Base-by-base conservation (phyloP, 495 filamentous ascomycete genomes). In the Penicillium paxilli region DNA sequence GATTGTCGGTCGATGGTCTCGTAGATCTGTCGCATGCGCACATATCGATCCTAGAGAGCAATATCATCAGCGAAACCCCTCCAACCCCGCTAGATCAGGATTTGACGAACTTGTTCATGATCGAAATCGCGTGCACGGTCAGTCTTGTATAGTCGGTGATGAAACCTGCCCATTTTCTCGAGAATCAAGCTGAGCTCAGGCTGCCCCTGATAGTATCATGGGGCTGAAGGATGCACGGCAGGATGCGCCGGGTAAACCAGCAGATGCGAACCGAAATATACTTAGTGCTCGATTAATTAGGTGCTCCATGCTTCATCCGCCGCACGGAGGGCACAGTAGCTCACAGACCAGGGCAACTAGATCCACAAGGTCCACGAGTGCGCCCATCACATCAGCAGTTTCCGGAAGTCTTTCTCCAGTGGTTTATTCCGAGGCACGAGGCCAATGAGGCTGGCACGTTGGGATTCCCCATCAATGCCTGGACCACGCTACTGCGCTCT, bases 91-190 rank as follows among this genome's bases (percentile, higher is more conserved):
- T 21, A 16, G 4, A 38, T 38, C 16, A 38, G 16, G 4, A 16
- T 16, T 38, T 19, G 19, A 38, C 51, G 16, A 54, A 78, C 75
- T 65, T 75, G 71, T 59, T 78, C 75, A 66, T 78, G 75, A 49
- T 77, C 75, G 44, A 78, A 78, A 38, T 78, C 75, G 54, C 73
- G 65, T 48, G 75, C 75, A 40, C 75, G 74, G 52, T 78, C 75
- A 55, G 75, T 78, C 47, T 77, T 77, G 47, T 78, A 78, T 50
- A 77, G 60, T 57, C 71, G 56, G 24, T 62, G 58, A 47, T 72
- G 71, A 49, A 76, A 69, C 51, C 65, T 72, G 44, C 65, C 62
- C 73, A 78, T 75, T 23, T 2, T 60, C 45, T 14, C 16, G 35
- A 49, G 28, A 17, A 44, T 45, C 48, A 28, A 30, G 24, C 40